These are phyloP conservation scores for Cladophialophora yegresii DNA, from an alignment of 2,329 filamentous ascomycete species.

Conservation along the genomic window DNA sequence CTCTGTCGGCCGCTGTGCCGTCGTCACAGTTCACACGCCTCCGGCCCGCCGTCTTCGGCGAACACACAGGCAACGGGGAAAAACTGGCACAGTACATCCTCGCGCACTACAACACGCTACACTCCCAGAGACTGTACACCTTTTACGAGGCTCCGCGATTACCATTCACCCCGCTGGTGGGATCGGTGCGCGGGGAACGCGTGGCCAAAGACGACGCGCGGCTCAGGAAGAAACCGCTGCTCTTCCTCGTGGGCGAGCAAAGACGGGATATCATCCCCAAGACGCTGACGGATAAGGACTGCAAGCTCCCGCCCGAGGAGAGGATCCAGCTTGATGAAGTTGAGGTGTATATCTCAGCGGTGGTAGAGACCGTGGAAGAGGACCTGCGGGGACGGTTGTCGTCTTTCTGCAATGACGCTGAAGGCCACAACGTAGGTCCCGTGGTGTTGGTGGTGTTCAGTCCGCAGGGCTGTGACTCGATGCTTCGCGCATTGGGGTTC, in stretches of 20 bases:
- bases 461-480: slow-evolving; percentile 62
- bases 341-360: slow-evolving; percentile 82
- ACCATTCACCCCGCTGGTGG: slow-evolving; percentile 33
- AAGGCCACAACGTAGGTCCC: not conserved
- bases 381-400: slow-evolving; percentile 62
- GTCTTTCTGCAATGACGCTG: slow-evolving; percentile 43
- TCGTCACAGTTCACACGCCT: slow-evolving; percentile 38
- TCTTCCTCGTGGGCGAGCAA: slow-evolving; percentile 90
- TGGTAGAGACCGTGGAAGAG: slow-evolving; percentile 73
- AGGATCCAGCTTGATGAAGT: slow-evolving; percentile 73
- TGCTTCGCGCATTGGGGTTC: slow-evolving; percentile 57
- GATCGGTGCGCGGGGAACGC: slow-evolving; percentile 35
- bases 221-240: slow-evolving; percentile 56
- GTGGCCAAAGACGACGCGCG: slow-evolving; percentile 21
- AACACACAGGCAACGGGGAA: slow-evolving; percentile 82
- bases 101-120: slow-evolving; percentile 64
- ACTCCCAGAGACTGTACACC: slow-evolving; percentile 18
- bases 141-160: slow-evolving; percentile 33
- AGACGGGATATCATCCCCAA: slow-evolving; percentile 86
- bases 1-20: slow-evolving; percentile 33
- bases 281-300: slow-evolving; percentile 62
- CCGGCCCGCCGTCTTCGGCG: slow-evolving; percentile 68
- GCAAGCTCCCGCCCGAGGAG: slow-evolving; percentile 48
- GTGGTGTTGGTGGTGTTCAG: slow-evolving; percentile 57
- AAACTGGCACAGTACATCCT: slow-evolving; percentile 76